Evolutionary conservation across 768 basidiomycete species (phyloP).

Genomic region (Pisolithus tinctorius): DNA sequence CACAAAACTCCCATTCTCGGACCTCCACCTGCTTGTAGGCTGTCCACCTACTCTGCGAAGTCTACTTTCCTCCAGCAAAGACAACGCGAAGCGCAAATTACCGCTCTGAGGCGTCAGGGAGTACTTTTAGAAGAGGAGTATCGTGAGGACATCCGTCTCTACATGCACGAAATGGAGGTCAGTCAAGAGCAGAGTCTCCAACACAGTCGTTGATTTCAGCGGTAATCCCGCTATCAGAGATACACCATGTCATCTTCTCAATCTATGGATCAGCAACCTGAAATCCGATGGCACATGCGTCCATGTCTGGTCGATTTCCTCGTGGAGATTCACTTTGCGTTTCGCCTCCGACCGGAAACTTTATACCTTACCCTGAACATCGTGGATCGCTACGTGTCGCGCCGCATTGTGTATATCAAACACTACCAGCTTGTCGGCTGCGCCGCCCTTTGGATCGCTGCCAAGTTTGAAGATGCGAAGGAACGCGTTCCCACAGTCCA

Average conservation of each 20-base stretch:
- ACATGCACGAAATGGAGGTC: conserved; percentile 99
- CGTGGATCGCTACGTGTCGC: conserved; percentile 97
- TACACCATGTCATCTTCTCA: conserved; percentile 86
- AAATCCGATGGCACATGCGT: conserved; percentile 99
- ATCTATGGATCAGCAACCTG: conserved; percentile 99
- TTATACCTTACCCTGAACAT: conserved; percentile 98
- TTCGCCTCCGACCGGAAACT: conserved; percentile 96
- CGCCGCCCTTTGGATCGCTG: conserved; percentile 97
- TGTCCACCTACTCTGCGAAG: conserved; percentile 64
- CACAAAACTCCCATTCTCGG: conserved; percentile 48
- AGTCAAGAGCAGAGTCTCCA: conserved; percentile 24
- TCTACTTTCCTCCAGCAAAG: conserved; percentile 54
- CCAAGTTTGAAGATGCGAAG: conserved; percentile 99
- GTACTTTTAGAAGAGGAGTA: conserved; percentile 93
- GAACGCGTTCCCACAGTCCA: conserved; percentile 95
- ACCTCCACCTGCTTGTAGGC: conserved; percentile 44
- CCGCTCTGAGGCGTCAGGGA: conserved; percentile 63
- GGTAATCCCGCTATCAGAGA: conserved; percentile 37
- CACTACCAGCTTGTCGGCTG: conserved; percentile 99
- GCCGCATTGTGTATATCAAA: conserved; percentile 96
- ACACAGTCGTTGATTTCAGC: conserved; percentile 6
- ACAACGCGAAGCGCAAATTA: conserved; percentile 63
- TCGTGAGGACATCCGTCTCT: conserved; percentile 81
- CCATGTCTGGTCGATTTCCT: conserved; percentile 98
- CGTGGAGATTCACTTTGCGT: conserved; percentile 97